Base-by-base conservation (phyloP, 768 basidiomycete species). In the Zangia roseola region DNA sequence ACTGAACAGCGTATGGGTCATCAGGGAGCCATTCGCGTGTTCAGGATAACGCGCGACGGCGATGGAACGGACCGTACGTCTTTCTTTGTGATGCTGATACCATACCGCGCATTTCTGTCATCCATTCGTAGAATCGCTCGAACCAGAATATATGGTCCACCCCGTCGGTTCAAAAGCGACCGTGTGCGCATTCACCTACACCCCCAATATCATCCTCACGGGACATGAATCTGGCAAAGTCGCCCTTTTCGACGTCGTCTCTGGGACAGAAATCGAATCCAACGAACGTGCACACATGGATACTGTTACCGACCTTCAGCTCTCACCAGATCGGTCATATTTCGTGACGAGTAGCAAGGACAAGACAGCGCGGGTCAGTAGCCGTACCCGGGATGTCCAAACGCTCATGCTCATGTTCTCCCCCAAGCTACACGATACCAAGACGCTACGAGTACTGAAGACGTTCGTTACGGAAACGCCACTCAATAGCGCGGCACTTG, bases 161-260 rank as follows among this genome's bases (percentile, higher is more conserved):
- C 90, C 94, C 12, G 75, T 91, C 51, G 94, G 94, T 23, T 91
- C 91, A 51, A 98, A 98, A 72, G 91, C 94, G n/a, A 97, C 92
- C 2, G 93, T 98, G 34, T 94, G 92, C 65, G 85, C 91, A 5
- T 98, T 97, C 69, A 88, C 91, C 5, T 80, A 86, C 43, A 76
- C 78, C 12, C 84, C 87, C 20, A 80, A 85, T 34, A 69, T 87
- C 54, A 85, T 99, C 68, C 74, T 98, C 51, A 95, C 94, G 3
- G 95, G 93, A 6, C 97, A 99, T 71, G 94, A 97, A 72, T 92
- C 91, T 36, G 97, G 97, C 16, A 97, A 95, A 65, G 79, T 97
- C 30, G 87, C 91, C 8, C 75, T 97, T 34, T 98, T 93, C 74
- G 91, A 97, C 61, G 82, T 85, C 50, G 86, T 85, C 65, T 80